phyloP scores from a whole-genome alignment of 495 filamentous ascomycete genomes.

The Podospora tetraspora region DNA sequence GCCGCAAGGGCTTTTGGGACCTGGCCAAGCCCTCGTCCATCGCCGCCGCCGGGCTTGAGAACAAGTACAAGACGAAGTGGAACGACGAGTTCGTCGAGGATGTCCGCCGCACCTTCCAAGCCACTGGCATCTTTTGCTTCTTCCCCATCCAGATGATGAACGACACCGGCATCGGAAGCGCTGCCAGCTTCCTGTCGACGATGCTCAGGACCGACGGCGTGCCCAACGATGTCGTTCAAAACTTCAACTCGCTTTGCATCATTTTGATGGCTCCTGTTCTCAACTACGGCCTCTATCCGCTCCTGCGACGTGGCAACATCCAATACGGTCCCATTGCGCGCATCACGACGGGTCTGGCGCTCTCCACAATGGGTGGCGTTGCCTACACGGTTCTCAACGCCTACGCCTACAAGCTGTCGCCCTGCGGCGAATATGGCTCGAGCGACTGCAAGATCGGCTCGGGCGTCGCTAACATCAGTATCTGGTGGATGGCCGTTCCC shows the following conservation, averaged over 20 bases:
- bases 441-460: constrained; percentile 36
- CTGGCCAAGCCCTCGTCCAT: constrained; percentile 58
- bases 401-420: constrained; percentile 58
- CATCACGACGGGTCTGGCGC: constrained; percentile 65
- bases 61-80: constrained; percentile 35
- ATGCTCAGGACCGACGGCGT: constrained; percentile 62
- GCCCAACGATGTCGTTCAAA: constrained; percentile 72
- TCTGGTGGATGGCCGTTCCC: constrained; percentile 47
- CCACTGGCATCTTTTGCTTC: constrained; percentile 56
- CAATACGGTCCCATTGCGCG: constrained; percentile 67
- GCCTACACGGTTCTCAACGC: constrained; percentile 67
- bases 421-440: constrained; percentile 45
- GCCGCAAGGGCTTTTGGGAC: constrained; percentile 58
- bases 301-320: constrained; percentile 58
- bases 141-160: constrained; percentile 67
- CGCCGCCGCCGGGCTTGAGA: constrained; percentile 39
- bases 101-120: constrained; percentile 53
- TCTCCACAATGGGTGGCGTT: constrained; percentile 59
- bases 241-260: constrained; percentile 69
- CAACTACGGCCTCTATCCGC: constrained; percentile 60
- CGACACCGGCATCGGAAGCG: constrained; percentile 45
- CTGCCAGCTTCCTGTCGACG: constrained; percentile 50
- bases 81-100: constrained; percentile 56
- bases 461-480: constrained; percentile 48
- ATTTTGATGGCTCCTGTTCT: constrained; percentile 64